Evolutionary conservation across 306 rosid species (phyloP).

Genomic region (Castanea crenata): DNA sequence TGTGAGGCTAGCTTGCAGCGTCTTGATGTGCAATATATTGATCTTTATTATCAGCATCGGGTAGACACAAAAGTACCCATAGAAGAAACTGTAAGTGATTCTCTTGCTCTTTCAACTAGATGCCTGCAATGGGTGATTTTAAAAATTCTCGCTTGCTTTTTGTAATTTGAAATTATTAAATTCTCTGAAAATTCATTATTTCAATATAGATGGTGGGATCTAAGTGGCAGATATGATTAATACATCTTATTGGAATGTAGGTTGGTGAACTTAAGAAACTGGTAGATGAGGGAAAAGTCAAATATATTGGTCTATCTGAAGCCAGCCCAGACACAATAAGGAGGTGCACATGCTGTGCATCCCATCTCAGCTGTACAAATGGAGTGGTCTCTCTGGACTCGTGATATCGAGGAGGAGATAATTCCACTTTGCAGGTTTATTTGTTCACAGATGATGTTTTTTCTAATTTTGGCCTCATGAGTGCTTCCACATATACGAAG

Average conservation of each 20-base stretch:
- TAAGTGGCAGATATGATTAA: not conserved
- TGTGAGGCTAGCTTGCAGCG: constrained; percentile 79
- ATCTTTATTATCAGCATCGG: constrained; percentile 78
- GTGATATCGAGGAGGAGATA: constrained; percentile 70
- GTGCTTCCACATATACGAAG: too few species aligned
- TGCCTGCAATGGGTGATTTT: not conserved
- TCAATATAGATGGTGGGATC: not conserved
- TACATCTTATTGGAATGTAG: constrained; percentile 23
- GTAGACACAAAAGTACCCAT: constrained; percentile 51
- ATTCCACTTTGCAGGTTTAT: constrained; percentile 71
- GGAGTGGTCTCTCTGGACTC: constrained; percentile 83
- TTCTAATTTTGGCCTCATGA: too few species aligned
- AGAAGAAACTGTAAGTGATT: constrained; percentile 60
- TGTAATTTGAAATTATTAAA: not conserved
- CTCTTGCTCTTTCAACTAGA: not conserved
- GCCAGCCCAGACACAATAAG: constrained; percentile 72
- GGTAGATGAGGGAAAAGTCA: constrained; percentile 74
- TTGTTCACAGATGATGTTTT: not conserved
- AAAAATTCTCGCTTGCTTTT: not conserved
- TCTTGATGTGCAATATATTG: constrained; percentile 64
- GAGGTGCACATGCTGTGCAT: constrained; percentile 84
- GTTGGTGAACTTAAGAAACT: constrained; percentile 73
- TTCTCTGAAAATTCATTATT: not conserved
- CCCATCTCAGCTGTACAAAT: constrained; percentile 70
- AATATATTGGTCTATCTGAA: constrained; percentile 69